Evolutionary conservation across 805 yeast genomes (phyloP).

Genomic region (Yamadazyma sp.): DNA sequence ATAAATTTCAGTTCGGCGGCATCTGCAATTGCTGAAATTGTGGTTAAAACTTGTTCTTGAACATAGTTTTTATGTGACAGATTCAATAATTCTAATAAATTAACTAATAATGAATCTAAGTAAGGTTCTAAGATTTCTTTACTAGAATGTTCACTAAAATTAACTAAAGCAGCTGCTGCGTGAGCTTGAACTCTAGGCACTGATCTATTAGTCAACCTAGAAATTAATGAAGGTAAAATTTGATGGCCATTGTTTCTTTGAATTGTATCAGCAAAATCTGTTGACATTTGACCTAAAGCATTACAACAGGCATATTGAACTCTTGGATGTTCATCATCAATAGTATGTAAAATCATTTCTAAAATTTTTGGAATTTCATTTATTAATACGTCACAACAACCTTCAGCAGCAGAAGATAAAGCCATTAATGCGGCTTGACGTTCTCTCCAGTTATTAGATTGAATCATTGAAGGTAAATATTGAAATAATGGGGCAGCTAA

Average conservation of each 20-base stretch:
- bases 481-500: conserved; percentile 85
- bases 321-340: conserved; percentile 84
- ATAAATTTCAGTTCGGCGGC: conserved; percentile 86
- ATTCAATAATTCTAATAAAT: conserved; percentile 71
- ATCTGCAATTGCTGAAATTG: conserved; percentile 96
- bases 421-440: conserved; percentile 98
- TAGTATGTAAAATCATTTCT: conserved; percentile 81
- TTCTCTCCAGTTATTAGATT: conserved; percentile 82
- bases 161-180: conserved; percentile 97
- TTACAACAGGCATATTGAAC: conserved; percentile 98
- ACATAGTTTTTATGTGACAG: conserved; percentile 89
- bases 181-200: conserved; percentile 95
- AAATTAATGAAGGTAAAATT: conserved; percentile 83
- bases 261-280: conserved; percentile 89
- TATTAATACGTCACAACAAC: conserved; percentile 86
- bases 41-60: conserved; percentile 95
- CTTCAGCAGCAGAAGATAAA: conserved; percentile 93
- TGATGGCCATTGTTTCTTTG: conserved; percentile 78
- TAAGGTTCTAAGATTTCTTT: conserved; percentile 90
- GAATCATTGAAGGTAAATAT: conserved; percentile 79
- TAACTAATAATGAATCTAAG: conserved; percentile 73
- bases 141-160: conserved; percentile 88
- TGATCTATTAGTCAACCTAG: conserved; percentile 67
- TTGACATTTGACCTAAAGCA: conserved; percentile 93
- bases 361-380: conserved; percentile 77